phyloP scores from a whole-genome alignment of 805 yeast genomes.

The Candida fluviatilis region DNA sequence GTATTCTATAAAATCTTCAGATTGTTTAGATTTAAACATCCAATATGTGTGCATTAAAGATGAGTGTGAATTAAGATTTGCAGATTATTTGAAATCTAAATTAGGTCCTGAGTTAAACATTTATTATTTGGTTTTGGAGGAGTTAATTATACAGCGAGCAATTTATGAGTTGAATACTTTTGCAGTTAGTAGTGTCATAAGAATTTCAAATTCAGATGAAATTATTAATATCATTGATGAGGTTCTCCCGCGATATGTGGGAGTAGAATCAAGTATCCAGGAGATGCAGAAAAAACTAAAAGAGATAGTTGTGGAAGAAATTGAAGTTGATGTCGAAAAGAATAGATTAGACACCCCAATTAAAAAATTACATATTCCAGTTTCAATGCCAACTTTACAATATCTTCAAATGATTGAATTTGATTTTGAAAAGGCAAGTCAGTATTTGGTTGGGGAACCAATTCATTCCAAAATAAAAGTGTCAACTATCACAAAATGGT shows the following conservation, averaged over 20 bases:
- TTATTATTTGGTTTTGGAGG: slow-evolving; percentile 21
- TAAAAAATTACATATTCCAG: slow-evolving; percentile 43
- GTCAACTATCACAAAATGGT: slow-evolving; percentile 45
- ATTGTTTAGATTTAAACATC: slow-evolving; percentile 40
- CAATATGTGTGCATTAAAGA: slow-evolving; percentile 42
- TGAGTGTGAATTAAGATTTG: slow-evolving; percentile 32
- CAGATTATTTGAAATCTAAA: neutral
- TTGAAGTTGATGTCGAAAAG: neutral
- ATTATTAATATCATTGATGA: slow-evolving; percentile 13
- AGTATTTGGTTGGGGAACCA: slow-evolving; percentile 61
- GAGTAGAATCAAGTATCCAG: slow-evolving; percentile 6
- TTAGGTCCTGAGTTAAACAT: slow-evolving; percentile 8
- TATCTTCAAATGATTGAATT: slow-evolving; percentile 57
- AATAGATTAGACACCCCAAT: neutral
- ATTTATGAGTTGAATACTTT: slow-evolving; percentile 28
- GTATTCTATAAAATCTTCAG: slow-evolving; percentile 20
- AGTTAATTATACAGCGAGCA: slow-evolving; percentile 13
- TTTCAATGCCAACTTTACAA: slow-evolving; percentile 58
- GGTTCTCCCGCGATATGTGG: slow-evolving; percentile 10
- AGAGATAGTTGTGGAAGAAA: neutral
- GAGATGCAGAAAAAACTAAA: slow-evolving; percentile 8
- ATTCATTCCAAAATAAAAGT: slow-evolving; percentile 44
- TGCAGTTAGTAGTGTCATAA: slow-evolving; percentile 18
- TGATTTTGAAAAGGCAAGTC: slow-evolving; percentile 33
- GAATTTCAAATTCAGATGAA: slow-evolving; percentile 16